These are phyloP conservation scores for Drosera capensis DNA, from an alignment of 148 eudicot species.

Conservation along the genomic window DNA sequence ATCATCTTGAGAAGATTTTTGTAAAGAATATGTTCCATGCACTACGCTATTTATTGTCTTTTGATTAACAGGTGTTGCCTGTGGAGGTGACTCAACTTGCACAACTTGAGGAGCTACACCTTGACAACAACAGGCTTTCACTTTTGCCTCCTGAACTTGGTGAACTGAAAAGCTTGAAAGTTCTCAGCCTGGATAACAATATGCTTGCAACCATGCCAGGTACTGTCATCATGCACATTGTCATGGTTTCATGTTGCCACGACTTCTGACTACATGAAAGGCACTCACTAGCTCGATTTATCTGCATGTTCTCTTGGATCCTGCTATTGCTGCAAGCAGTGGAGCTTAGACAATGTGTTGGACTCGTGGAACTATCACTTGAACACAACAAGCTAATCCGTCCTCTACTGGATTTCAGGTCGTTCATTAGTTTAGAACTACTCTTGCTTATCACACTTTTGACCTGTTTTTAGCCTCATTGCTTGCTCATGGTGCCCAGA, in stretches of 20 bases:
- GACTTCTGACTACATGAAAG: not conserved
- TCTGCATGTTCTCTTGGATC: not conserved
- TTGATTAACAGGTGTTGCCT: slow-evolving; percentile 57
- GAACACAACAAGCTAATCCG: slow-evolving; percentile 96
- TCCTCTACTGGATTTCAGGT: slow-evolving; percentile 98
- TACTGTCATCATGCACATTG: slow-evolving; percentile 13
- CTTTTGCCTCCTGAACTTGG: slow-evolving; percentile 87
- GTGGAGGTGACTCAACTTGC: slow-evolving; percentile 79
- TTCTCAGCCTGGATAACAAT: slow-evolving; percentile 74
- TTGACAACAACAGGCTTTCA: slow-evolving; percentile 72
- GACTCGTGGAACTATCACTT: slow-evolving; percentile 85
- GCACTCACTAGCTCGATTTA: not conserved
- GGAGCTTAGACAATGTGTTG: slow-evolving; percentile 86
- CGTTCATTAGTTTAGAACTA: slow-evolving; percentile 7
- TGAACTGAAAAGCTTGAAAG: slow-evolving; percentile 68
- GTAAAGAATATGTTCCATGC: slow-evolving; percentile 1
- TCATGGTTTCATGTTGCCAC: not conserved
- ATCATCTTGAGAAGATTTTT: not conserved
- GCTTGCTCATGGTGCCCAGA: not conserved
- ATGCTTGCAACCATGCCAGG: slow-evolving; percentile 88
- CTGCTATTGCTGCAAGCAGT: slow-evolving; percentile 28
- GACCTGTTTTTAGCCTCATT: not conserved
- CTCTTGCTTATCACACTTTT: not conserved
- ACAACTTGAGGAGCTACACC: slow-evolving; percentile 76
- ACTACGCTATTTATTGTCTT: too few species aligned